Base-by-base conservation (phyloP, 2,329 filamentous ascomycete genomes). In the Sporothrix luriei region DNA sequence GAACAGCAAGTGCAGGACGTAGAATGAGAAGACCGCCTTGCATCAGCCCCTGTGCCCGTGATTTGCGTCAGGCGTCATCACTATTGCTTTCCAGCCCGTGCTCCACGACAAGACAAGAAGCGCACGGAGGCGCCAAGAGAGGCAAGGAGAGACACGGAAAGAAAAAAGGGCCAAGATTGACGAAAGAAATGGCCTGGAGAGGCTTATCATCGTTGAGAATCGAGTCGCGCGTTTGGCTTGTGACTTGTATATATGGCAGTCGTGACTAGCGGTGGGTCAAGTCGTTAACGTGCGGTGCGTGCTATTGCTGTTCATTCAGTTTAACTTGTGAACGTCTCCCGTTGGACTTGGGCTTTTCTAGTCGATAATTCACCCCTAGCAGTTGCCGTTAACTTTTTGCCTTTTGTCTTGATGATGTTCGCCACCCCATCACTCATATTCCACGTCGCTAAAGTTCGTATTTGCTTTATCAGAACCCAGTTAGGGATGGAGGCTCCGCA, bases 31-130 rank as follows among this genome's bases (percentile, higher is more conserved):
- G 26, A 21, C 3, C 61, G 19, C 19, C 46, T 21, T 51, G 61
- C 64, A 54, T 52, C 21, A 40, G 16, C 13, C 46, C n/a, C 3
- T 40, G 29, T 55, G 64, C 16, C 49, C 49, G 64, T 55, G 64
- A 54, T 49, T 40, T 3, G 11, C 14, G 64, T 49, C 33, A 66
- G 49, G 49, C 64, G 26, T 26, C 62, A 62, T 2, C 3, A 16
- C 62, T 66, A 51, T 10, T 13, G 21, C 6, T 16, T 43, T 62
- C 21, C 38, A 46, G 57, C 33, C 19, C 55, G 40, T 21, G 55
- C 21, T 10, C 55, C 55, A 61, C 40, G 3, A n/a, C 55, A 61
- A n/a, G n/a, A n/a, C n/a, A n/a, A n/a, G 55, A 61, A 61, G 33
- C 55, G 55, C 55, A 24, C 40, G 29, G n/a, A 21, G 40, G 59